Evolutionary conservation across 768 basidiomycete species (phyloP).

Genomic region (Lactarius trivialis): DNA sequence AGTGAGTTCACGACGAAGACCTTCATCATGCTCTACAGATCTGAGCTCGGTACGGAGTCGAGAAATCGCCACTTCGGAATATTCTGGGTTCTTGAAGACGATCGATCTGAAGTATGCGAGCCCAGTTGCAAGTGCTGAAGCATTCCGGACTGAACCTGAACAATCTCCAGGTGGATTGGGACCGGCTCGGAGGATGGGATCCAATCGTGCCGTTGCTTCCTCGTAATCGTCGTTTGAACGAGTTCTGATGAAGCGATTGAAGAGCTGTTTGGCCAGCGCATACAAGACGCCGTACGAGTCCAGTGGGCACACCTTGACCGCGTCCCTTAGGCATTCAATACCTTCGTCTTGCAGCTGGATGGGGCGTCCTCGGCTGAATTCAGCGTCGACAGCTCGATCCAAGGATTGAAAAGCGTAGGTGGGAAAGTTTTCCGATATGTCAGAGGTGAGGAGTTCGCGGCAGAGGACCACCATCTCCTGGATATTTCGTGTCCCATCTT

Average conservation of each 20-base stretch:
- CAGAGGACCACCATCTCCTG: not conserved
- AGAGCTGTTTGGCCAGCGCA: no score
- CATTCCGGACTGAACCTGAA: no score
- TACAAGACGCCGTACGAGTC: no score
- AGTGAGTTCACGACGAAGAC: not conserved
- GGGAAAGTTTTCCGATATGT: not conserved
- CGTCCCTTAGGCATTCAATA: not conserved
- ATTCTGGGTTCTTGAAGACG: not conserved
- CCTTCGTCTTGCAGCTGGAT: not conserved
- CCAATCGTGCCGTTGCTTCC: not conserved
- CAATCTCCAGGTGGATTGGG: not conserved
- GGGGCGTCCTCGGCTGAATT: not conserved
- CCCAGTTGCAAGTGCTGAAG: no score
- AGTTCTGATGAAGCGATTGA: not conserved
- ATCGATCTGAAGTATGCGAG: not conserved
- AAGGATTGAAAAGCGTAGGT: no score
- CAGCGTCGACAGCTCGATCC: no score
- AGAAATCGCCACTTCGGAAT: not conserved
- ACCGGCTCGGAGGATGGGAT: no score
- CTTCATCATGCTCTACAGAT: not conserved
- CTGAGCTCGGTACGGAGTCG: not conserved
- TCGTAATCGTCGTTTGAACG: not conserved
- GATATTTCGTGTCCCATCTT: not conserved
- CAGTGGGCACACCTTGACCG: not conserved
- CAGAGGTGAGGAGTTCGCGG: not conserved